Base-by-base conservation (phyloP, 75 land plant genomes). In the Adiantum capillusveneris region DNA sequence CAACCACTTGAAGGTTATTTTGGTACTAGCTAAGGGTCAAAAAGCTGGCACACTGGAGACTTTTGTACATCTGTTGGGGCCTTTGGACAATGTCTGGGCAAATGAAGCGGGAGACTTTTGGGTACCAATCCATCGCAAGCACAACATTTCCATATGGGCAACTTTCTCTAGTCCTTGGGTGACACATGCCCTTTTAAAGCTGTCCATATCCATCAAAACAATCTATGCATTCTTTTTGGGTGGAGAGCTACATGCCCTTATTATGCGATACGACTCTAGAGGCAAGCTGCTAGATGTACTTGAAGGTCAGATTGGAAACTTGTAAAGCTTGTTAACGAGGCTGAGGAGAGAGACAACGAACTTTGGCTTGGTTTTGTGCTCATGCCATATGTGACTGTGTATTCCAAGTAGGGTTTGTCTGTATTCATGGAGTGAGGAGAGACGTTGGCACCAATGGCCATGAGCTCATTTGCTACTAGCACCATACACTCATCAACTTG, bases 11-110 rank as follows among this genome's bases (percentile, higher is more conserved):
- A 60, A 76, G 79, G 76, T 56, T 88, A 19, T 3, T 45, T 6
- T 73, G 75, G 64, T 49, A 54, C 31, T 88, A 85, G 89, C 60
- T 86, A 29, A 51, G 63, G 91, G 91, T 24, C 77, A 79, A 0
- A 75, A 62, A 31, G 48, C 71, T 3, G 72, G 75, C 7, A 83
- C 59, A 0, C 0, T 56, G 31, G 91, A 88, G 26, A 56, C 70
- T 0, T 76, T 89, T 41, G 80, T 78, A 9, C 31, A 59, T 16
- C 62, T 89, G 9, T 74, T 72, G 0, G 87, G 95, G 11, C 67
- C 62, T 42, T 84, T 84, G 0, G 90, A 86, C 69, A 86, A 86
- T 53, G 63, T 86, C 7, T 53, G 78, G 21, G 60, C 65, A 22
- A 86, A 78, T 49, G 24, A 60, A 1, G 57, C 68, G 12, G 90